Evolutionary conservation across 495 filamentous ascomycete species (phyloP), one percentile per base, ranked within the genome.

Genomic region (Hypoxylon trugodes): DNA sequence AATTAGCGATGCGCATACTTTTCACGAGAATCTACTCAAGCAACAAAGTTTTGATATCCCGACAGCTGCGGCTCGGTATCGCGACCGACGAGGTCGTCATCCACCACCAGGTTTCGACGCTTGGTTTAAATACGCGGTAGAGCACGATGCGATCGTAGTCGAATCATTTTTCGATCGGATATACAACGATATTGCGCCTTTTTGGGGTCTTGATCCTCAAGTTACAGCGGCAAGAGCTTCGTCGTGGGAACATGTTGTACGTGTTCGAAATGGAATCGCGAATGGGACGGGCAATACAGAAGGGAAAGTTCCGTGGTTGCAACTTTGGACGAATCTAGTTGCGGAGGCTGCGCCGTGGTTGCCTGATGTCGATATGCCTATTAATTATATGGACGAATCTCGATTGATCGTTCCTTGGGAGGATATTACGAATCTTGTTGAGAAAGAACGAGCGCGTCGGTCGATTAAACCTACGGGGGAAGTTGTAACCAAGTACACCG

Each of bases 91-190:
- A 65, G 88, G 88, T 7, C 79, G 87, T n/a, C 86, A 90, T 63
- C 88, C 87, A 4, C 88, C 88, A 3, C 88, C 88, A 9, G 87
- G 86, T 9, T 90, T 90, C 69, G 84, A 86, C 57, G 69, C 65
- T 25, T 90, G 88, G 88, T 87, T 86, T 63, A 71, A 76, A 40
- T 86, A 80, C 49, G 87, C 88, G 8, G 70, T 75, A 33, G 77
- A 84, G 32, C 76, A 80, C 40, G 76, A 81, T 4, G 81, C 82
- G 33, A 73, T 86, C 43, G 78, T 88, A 43, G 79, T 90, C 42
- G 88, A 90, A 61, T 87, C 88, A 56, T 83, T 83, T 67, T 89
- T 86, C 69, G 85, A 89, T 59, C 87, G 88, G 53, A 86, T 90
- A 46, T 78, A 83, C 54, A 81, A 83, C 37, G 87, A 90, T 70